Percentiles rank a stretch among this genome's conserved stretches.
These are phyloP conservation scores for Furculomyces boomerangus DNA, from an alignment of 371 early-diverging fungal genomes.

Conservation along the genomic window DNA sequence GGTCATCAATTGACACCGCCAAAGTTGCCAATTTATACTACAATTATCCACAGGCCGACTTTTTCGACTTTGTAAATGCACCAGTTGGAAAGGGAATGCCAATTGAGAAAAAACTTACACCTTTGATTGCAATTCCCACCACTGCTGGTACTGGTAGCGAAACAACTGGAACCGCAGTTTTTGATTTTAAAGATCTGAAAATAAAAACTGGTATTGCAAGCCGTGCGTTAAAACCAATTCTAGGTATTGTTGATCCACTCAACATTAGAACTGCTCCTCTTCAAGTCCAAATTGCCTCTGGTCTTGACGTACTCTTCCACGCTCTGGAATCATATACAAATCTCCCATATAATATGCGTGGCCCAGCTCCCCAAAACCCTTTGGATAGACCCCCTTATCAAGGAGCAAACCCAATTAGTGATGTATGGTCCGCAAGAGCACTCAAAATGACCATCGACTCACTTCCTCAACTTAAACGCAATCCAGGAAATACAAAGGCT, in stretches of 20 bases:
- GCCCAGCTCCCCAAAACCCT: conserved; percentile 65
- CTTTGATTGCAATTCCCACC: conserved; percentile 64
- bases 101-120: conserved; percentile 48
- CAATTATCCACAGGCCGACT: conserved; percentile 61
- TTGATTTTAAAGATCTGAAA: conserved; percentile 65
- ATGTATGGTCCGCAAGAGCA: conserved; percentile 75
- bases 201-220: conserved; percentile 85
- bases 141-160: conserved; percentile 83
- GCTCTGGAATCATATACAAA: conserved; percentile 83
- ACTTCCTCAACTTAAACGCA: conserved; percentile 48
- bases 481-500: conserved; percentile 54
- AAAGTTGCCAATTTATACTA: conserved; percentile 81
- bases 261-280: conserved; percentile 73
- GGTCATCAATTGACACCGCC: conserved; percentile 82
- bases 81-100: conserved; percentile 78
- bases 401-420: conserved; percentile 80
- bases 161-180: conserved; percentile 79
- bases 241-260: conserved; percentile 76
- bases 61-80: conserved; percentile 82
- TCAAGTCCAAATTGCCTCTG: conserved; percentile 67
- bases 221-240: conserved; percentile 63
- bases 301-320: conserved; percentile 80
- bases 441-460: conserved; percentile 63
- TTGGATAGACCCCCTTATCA: conserved; percentile 77
- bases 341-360: conserved; percentile 61